phyloP scores from a whole-genome alignment of 2,329 filamentous ascomycete species.

The Teratosphaeria epicoccoides region DNA sequence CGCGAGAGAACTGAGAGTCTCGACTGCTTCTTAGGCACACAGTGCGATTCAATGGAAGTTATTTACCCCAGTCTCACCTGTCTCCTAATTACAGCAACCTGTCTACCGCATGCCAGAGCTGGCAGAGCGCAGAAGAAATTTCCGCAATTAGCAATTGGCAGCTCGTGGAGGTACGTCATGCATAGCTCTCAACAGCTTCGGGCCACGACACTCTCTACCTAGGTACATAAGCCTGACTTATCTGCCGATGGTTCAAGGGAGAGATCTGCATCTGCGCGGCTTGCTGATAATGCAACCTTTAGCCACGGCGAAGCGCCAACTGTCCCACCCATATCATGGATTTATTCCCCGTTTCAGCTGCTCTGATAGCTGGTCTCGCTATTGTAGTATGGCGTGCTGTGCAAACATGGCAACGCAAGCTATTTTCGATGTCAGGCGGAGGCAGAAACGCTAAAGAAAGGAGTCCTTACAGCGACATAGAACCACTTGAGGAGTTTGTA shows the following conservation, averaged over 20 bases:
- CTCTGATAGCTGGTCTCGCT: background rate
- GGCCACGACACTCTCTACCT: background rate
- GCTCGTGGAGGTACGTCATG: background rate
- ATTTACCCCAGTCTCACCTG: background rate
- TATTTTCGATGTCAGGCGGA: background rate
- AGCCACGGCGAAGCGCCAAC: background rate
- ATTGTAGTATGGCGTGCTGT: background rate
- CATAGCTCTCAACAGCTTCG: background rate
- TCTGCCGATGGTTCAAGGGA: too few species aligned
- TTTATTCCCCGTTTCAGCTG: background rate
- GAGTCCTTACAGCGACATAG: constrained; percentile 32
- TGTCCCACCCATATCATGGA: background rate
- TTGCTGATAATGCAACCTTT: background rate
- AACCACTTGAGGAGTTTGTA: constrained; percentile 40
- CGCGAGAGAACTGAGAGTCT: background rate
- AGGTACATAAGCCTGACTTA: too few species aligned
- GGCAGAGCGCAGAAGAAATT: background rate
- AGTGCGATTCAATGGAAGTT: background rate
- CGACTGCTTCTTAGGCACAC: background rate
- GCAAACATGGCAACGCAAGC: background rate
- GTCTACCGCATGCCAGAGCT: background rate
- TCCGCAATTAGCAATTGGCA: background rate
- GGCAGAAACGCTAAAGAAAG: background rate
- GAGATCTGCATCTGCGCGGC: too few species aligned
- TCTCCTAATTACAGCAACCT: background rate